These are phyloP conservation scores for Dalechampia spathulata DNA, from an alignment of 441 rosid genomes.

Conservation along the genomic window DNA sequence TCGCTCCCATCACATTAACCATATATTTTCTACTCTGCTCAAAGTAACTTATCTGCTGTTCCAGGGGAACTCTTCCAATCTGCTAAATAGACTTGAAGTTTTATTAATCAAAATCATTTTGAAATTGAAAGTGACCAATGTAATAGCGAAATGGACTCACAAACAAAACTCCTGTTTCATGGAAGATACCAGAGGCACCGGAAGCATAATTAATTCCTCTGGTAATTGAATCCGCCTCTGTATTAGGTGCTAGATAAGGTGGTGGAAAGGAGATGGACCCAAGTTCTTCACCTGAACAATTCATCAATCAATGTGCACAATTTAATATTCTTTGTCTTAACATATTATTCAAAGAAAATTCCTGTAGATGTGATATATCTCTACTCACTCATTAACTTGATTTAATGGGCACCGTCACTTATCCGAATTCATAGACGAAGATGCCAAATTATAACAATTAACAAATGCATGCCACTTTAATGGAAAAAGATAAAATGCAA, in stretches of 20 bases:
- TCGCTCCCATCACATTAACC: constrained; percentile 36
- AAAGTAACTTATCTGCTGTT: constrained; percentile 40
- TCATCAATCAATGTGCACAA: not conserved
- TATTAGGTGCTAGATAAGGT: constrained; percentile 48
- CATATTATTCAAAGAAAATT: too few species aligned
- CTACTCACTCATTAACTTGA: too few species aligned
- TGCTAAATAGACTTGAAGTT: not conserved
- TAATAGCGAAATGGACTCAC: constrained; percentile 20
- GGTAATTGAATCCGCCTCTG: constrained; percentile 22
- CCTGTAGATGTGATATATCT: too few species aligned
- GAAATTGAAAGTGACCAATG: too few species aligned
- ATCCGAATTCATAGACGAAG: too few species aligned
- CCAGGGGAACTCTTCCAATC: constrained; percentile 45
- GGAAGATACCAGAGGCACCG: constrained; percentile 50
- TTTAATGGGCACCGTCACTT: too few species aligned
- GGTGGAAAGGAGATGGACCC: constrained; percentile 48
- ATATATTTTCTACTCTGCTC: constrained; percentile 34
- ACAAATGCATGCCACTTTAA: too few species aligned
- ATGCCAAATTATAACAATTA: too few species aligned
- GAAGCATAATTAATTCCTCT: constrained; percentile 58
- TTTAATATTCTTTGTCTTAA: too few species aligned
- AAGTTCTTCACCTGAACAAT: constrained; percentile 35
- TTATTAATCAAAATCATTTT: too few species aligned
- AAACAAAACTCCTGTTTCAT: constrained; percentile 41
- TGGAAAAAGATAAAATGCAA: too few species aligned